These are phyloP conservation scores for Scutellaria barbata DNA, from an alignment of 257 asterid species.

Conservation along the genomic window DNA sequence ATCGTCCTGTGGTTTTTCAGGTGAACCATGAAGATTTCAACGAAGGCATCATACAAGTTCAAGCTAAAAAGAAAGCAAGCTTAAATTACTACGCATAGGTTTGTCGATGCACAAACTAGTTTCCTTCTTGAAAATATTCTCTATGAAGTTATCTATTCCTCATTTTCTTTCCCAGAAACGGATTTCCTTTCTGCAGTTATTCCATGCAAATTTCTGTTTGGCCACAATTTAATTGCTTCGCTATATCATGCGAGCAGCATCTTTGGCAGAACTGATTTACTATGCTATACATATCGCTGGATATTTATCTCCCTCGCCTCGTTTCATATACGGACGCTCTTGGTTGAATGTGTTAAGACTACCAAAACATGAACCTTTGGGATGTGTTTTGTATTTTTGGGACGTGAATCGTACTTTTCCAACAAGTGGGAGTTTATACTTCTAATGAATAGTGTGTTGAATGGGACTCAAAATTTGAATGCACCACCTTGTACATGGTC, in stretches of 20 bases:
- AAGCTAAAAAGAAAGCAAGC: conserved; percentile 94
- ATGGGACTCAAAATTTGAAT: no score
- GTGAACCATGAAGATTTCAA: conserved; percentile 96
- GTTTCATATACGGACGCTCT: no score
- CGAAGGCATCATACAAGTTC: conserved; percentile 96
- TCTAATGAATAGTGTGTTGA: no score
- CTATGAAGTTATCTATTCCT: background rate
- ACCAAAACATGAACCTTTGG: no score
- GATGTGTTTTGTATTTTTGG: no score
- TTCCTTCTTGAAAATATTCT: background rate
- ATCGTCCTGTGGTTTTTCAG: conserved; percentile 38
- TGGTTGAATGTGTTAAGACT: no score
- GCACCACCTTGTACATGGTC: no score
- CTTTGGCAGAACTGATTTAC: no score
- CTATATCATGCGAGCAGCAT: background rate
- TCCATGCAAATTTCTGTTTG: background rate
- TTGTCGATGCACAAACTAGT: conserved; percentile 2
- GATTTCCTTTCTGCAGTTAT: background rate
- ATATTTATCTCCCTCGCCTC: no score
- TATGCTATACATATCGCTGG: no score
- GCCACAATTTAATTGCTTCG: background rate
- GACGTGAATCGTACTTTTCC: no score
- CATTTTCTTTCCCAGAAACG: background rate
- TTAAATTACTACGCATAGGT: conserved; percentile 78
- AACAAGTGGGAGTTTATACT: no score